phyloP scores from a whole-genome alignment of 495 filamentous ascomycete genomes.

The Rhypophila decipiens region DNA sequence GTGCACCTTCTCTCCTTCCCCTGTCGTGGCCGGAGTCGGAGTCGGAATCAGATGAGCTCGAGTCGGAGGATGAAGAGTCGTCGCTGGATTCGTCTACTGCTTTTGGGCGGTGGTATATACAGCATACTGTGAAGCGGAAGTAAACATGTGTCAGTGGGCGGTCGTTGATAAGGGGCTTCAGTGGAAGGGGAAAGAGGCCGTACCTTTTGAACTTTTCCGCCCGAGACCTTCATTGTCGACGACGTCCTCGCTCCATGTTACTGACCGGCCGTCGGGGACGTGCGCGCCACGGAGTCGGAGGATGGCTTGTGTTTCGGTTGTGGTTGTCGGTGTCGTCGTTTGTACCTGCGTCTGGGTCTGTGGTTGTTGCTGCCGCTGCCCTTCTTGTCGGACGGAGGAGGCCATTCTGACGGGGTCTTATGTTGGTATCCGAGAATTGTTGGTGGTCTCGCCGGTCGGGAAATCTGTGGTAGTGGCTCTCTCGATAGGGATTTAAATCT shows the following conservation, averaged over 20 bases:
- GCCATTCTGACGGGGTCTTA: conserved; percentile 14
- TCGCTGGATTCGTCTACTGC: conserved; percentile 80
- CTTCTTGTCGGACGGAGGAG: conserved; percentile 9
- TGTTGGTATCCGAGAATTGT: neutral
- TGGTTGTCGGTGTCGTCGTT: conserved; percentile 8
- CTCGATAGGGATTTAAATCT: too few relatives aligned
- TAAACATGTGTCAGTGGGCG: neutral
- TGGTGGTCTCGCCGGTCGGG: too few relatives aligned
- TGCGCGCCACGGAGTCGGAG: conserved; percentile 41
- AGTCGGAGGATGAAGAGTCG: conserved; percentile 59
- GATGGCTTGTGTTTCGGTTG: conserved; percentile 31
- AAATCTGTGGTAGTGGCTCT: too few relatives aligned
- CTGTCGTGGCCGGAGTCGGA: conserved; percentile 32
- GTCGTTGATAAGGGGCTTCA: neutral
- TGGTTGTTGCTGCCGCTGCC: conserved; percentile 15
- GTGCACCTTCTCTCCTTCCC: conserved; percentile 16
- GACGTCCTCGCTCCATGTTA: conserved; percentile 90
- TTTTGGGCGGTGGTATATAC: conserved; percentile 88
- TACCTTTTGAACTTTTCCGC: conserved; percentile 90
- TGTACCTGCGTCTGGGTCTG: conserved; percentile 4
- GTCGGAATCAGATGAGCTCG: conserved; percentile 38
- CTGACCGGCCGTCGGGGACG: conserved; percentile 40
- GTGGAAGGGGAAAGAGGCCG: too few relatives aligned
- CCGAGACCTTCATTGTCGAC: conserved; percentile 95
- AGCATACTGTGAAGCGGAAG: conserved; percentile 64